These are phyloP conservation scores for Diaporthe destruens DNA, from an alignment of 2,329 filamentous ascomycete species.

Conservation along the genomic window DNA sequence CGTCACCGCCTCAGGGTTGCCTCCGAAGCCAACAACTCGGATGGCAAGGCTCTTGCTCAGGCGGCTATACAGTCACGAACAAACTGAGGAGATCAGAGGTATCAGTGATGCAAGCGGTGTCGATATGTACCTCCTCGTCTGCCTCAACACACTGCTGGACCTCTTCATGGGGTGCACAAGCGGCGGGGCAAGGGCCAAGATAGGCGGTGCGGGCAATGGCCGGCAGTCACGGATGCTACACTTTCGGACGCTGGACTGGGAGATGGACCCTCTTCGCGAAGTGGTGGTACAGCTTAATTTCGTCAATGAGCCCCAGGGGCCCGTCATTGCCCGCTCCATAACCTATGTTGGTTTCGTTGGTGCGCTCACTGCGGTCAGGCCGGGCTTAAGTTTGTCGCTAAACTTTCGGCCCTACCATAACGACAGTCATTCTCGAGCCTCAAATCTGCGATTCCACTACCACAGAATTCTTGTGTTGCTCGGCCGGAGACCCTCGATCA, in stretches of 20 bases:
- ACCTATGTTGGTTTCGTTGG: slow-evolving; percentile 65
- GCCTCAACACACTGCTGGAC: slow-evolving; percentile 74
- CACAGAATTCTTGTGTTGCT: slow-evolving; percentile 16
- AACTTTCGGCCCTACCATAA: slow-evolving; percentile 58
- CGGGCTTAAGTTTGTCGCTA: slow-evolving; percentile 60
- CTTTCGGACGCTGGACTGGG: slow-evolving; percentile 69
- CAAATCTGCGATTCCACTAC: neutral
- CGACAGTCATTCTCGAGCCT: slow-evolving; percentile 45
- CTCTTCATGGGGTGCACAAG: slow-evolving; percentile 75
- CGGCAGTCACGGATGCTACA: slow-evolving; percentile 57
- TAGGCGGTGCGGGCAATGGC: neutral
- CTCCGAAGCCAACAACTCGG: neutral
- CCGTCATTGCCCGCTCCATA: slow-evolving; percentile 45
- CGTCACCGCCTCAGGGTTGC: neutral
- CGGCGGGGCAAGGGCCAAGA: slow-evolving; percentile 49
- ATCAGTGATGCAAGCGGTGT: slow-evolving; percentile 65
- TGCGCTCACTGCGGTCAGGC: slow-evolving; percentile 61
- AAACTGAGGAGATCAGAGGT: slow-evolving; percentile 71
- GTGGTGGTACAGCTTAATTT: slow-evolving; percentile 67
- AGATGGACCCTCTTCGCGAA: slow-evolving; percentile 62
- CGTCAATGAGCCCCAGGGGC: slow-evolving; percentile 50
- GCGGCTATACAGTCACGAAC: slow-evolving; percentile 64
- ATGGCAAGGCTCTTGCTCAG: slow-evolving; percentile 54
- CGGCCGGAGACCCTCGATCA: neutral
- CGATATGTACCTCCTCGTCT: slow-evolving; percentile 70